These are phyloP conservation scores for Aureoboletus auriporus DNA, from an alignment of 768 basidiomycete species.

Conservation along the genomic window DNA sequence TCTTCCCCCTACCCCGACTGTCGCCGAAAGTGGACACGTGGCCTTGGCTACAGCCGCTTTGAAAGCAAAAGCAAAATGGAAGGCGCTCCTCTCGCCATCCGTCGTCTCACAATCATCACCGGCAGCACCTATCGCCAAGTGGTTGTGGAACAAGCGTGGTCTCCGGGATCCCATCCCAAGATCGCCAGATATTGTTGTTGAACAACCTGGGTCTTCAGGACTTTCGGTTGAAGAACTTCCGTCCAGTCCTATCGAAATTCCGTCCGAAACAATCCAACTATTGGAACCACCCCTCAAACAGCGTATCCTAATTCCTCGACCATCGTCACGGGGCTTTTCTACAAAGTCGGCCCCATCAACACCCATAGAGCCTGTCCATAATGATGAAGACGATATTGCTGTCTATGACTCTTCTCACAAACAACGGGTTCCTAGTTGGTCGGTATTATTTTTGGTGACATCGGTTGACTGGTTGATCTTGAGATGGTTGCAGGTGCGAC, in stretches of 20 bases:
- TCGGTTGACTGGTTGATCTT: constrained; percentile 1
- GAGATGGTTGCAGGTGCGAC: constrained; percentile 59
- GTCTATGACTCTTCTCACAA: constrained; percentile 82
- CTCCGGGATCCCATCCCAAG: constrained; percentile 5
- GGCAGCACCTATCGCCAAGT: constrained; percentile 23
- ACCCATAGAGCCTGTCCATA: constrained; percentile 35
- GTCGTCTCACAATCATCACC: constrained; percentile 28
- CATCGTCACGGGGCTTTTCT: constrained; percentile 27
- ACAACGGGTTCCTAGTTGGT: constrained; percentile 84
- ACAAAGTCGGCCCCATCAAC: constrained; percentile 28
- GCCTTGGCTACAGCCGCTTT: constrained; percentile 41
- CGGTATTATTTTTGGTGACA: constrained; percentile 20
- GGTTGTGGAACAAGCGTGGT: constrained; percentile 28
- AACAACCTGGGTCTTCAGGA: constrained; percentile 22
- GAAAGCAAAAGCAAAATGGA: constrained; percentile 55
- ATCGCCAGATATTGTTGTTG: constrained; percentile 24
- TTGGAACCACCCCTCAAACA: constrained; percentile 21
- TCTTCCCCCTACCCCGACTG: constrained; percentile 20
- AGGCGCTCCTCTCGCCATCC: constrained; percentile 40
- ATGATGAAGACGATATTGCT: constrained; percentile 46
- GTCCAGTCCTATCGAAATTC: constrained; percentile 15
- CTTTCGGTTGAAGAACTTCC: constrained; percentile 25
- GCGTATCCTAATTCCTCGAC: constrained; percentile 20
- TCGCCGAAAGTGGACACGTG: constrained; percentile 33
- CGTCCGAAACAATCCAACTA: constrained; percentile 5